These are phyloP conservation scores for Penicillium angulare DNA, from an alignment of 495 filamentous ascomycete genomes.

Conservation along the genomic window DNA sequence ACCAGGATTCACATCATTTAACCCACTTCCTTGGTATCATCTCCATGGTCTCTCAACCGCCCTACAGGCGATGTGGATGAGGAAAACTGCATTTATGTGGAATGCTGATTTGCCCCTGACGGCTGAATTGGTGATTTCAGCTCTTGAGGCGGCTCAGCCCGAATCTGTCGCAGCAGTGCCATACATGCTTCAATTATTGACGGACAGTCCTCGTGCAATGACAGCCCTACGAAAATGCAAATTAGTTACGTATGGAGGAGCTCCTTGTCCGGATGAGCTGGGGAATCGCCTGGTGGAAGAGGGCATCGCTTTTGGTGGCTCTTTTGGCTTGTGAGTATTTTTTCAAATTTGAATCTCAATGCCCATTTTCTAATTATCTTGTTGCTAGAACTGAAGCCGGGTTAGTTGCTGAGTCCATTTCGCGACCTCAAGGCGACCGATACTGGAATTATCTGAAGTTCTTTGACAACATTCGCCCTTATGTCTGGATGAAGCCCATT, in stretches of 20 bases:
- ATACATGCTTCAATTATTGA: slow-evolving; percentile 55
- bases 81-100: slow-evolving; percentile 50
- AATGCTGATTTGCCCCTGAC: slow-evolving; percentile 56
- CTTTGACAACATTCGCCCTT: slow-evolving; percentile 42
- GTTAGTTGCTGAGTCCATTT: slow-evolving; percentile 47
- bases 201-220: slow-evolving; percentile 47
- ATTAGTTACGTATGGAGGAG: slow-evolving; percentile 51
- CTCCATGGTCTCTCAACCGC: slow-evolving; percentile 48
- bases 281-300: slow-evolving; percentile 50
- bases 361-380: slow-evolving; percentile 4
- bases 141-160: slow-evolving; percentile 44
- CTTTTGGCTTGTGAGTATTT: slow-evolving; percentile 51
- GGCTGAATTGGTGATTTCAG: slow-evolving; percentile 42
- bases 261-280: slow-evolving; percentile 56
- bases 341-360: neutral
- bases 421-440: slow-evolving; percentile 43
- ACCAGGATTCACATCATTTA: slow-evolving; percentile 47
- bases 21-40: slow-evolving; percentile 57
- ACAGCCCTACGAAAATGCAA: slow-evolving; percentile 43
- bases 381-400: slow-evolving; percentile 60
- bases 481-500: slow-evolving; percentile 52
- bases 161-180: slow-evolving; percentile 56
- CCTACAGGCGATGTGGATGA: slow-evolving; percentile 51
- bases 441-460: slow-evolving; percentile 55
- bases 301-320: slow-evolving; percentile 47